These are phyloP conservation scores for Gloeostereum incarnatum DNA, from an alignment of 768 basidiomycete genomes.

Conservation along the genomic window DNA sequence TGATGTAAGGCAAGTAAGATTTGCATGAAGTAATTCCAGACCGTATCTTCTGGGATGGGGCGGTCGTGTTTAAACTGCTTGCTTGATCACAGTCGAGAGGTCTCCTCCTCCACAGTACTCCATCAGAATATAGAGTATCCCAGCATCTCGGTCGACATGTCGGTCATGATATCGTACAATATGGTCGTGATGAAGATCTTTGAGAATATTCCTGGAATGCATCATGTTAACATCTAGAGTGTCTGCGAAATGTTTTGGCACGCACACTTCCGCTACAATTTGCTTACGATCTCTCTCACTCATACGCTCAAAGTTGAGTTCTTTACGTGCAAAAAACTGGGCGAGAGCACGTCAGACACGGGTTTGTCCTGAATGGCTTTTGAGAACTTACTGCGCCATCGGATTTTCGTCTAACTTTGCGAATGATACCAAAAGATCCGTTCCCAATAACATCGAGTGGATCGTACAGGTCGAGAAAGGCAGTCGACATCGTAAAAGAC, in stretches of 20 bases:
- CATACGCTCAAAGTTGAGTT: constrained; percentile 98
- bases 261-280: constrained; percentile 96
- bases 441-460: constrained; percentile 91
- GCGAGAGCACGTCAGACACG: background rate
- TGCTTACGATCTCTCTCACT: constrained; percentile 92
- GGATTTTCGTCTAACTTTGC: constrained; percentile 80
- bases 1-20: constrained; percentile 83
- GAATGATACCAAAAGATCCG: constrained; percentile 95
- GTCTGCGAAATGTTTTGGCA: constrained; percentile 19
- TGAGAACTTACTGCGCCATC: constrained; percentile 65
- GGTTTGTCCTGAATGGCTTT: constrained; percentile 3
- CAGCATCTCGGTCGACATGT: constrained; percentile 80
- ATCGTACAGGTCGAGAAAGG: constrained; percentile 76
- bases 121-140: constrained; percentile 96
- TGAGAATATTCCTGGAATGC: constrained; percentile 77
- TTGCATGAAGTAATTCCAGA: constrained; percentile 96
- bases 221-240: background rate
- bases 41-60: constrained; percentile 81
- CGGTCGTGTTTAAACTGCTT: constrained; percentile 57
- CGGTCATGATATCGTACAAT: constrained; percentile 95
- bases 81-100: constrained; percentile 80
- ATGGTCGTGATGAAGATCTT: constrained; percentile 90
- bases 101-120: constrained; percentile 99
- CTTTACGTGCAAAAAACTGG: constrained; percentile 83
- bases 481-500: constrained; percentile 15